Evolutionary conservation across 2,329 filamentous ascomycete species (phyloP), one percentile per base, ranked within the genome.

Genomic region (Calonectria henricotiae): DNA sequence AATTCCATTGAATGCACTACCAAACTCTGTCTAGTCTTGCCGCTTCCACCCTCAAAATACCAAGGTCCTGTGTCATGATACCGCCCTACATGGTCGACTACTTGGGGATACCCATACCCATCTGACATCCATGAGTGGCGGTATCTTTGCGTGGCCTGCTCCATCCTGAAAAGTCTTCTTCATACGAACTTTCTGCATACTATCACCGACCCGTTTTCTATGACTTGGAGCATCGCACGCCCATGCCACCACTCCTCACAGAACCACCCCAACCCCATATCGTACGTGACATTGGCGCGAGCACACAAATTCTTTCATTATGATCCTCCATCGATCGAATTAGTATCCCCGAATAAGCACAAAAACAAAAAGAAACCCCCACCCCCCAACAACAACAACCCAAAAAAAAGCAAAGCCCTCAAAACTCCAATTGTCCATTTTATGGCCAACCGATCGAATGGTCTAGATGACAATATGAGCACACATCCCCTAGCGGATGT

Each of bases 1-100:
- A 61, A 61, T 61, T 61, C 39, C 39, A 61, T 44, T 37, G 25
- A 44, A 15, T 1, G 39, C 55, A 61, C 55, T 61, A 44, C 55
- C 55, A 61, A 61, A 61, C 55, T 43, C 13, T 61, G 51, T 58
- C 35, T 8, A 15, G 20, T 39, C 5, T 37, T 15, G 13, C 20
- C 43, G 9, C 43, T 9, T 46, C 20, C 8, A 12, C 20, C 27
- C 27, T 30, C n/a, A 23, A 23, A 7, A 4, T 20, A 44, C 41
- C 4, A 25, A 23, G n/a, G 12, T 23, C 32, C 32, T 58, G 11
- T 58, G 32, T 12, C 3, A 58, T 35, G n/a, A 55, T 37, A 39
- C 11, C 51, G 17, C 35, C 3, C 51, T 39, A n/a, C n/a, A 58
- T 17, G 12, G 32, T 20, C 35, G 35, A 58, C n/a, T 13, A 39